A percentile compares a stretch with the other conserved stretches of the same genome.
Evolutionary conservation across 306 rosid genomes (phyloP).

Genomic region (Astragalus membranaceus): DNA sequence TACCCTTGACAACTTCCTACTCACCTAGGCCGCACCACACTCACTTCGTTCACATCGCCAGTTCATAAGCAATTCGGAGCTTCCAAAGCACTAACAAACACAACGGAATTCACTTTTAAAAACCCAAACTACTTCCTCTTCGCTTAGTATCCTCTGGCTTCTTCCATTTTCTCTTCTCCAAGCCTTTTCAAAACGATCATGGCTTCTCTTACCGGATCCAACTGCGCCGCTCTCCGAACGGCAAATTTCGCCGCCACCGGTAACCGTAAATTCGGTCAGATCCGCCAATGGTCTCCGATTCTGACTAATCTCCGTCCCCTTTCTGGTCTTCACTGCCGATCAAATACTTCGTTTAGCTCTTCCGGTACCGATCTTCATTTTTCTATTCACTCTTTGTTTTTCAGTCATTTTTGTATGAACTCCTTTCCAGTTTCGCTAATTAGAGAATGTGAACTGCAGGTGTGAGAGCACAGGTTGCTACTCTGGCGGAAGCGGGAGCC

Average conservation of each 20-base stretch:
- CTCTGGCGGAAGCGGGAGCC: constrained; percentile 48
- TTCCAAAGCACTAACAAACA: constrained; percentile 35
- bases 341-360: constrained; percentile 35
- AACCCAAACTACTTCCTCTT: neutral
- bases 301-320: constrained; percentile 22
- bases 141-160: constrained; percentile 24
- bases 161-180: constrained; percentile 23
- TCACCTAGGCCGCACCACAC: neutral
- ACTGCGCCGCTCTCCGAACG: constrained; percentile 42
- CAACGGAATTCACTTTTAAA: constrained; percentile 4
- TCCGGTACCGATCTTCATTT: constrained; percentile 32
- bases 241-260: constrained; percentile 15
- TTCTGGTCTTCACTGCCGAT: constrained; percentile 35
- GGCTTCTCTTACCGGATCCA: constrained; percentile 69
- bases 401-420: neutral
- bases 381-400: neutral
- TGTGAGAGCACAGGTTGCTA: constrained; percentile 76
- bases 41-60: constrained; percentile 49
- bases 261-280: constrained; percentile 23
- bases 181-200: constrained; percentile 31
- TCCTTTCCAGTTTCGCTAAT: neutral
- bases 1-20: neutral
- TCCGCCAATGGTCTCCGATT: constrained; percentile 51
- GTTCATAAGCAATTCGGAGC: constrained; percentile 28
- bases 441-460: constrained; percentile 23